Evolutionary conservation across 2,329 filamentous ascomycete species (phyloP), one percentile per base, ranked within the genome.

Genomic region (Alternaria conjuncta): DNA sequence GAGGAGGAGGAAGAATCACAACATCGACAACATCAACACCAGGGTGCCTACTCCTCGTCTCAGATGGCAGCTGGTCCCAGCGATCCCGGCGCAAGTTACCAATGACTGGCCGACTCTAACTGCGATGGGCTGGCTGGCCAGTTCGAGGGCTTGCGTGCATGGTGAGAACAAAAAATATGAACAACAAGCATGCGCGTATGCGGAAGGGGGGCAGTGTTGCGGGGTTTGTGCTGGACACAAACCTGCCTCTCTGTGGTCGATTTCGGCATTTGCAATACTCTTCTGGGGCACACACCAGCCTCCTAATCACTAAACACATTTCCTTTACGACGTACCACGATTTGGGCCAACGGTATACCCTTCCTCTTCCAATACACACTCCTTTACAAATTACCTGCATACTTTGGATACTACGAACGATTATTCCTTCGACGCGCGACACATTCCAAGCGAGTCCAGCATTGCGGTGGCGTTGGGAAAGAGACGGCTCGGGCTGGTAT

Each of bases 161-260:
- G 67, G 68, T 75, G 69, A 75, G 64, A 18, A 51, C 30, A 20
- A 23, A 23, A 41, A 36, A 53, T 23, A 36, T 20, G 53, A 65
- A 61, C 61, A 41, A n/a, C 30, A 41, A 23, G 36, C 57, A 64
- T 62, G 64, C 46, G 58, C 26, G 45, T 26, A 47, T 36, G 60
- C 58, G 54, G 53, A 55, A 54, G 46, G 20, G 36, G 56, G 45
- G 20, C 47, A 45, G 45, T 47, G 46, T 63, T 63, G 60, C 49
- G 45, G 64, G 62, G 67, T 63, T 73, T 72, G 75, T 77, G 76
- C 76, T 78, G 75, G 76, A 68, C 75, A 76, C 72, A 68, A 69
- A 66, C 55, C 36, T 55, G 20, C 54, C 30, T 44, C 49, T 18
- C 28, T 36, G 61, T 10, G 56, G 25, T 49, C 23, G 26, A 46